These are phyloP conservation scores for Lupinus albus DNA, from an alignment of 306 rosid genomes.

Conservation along the genomic window DNA sequence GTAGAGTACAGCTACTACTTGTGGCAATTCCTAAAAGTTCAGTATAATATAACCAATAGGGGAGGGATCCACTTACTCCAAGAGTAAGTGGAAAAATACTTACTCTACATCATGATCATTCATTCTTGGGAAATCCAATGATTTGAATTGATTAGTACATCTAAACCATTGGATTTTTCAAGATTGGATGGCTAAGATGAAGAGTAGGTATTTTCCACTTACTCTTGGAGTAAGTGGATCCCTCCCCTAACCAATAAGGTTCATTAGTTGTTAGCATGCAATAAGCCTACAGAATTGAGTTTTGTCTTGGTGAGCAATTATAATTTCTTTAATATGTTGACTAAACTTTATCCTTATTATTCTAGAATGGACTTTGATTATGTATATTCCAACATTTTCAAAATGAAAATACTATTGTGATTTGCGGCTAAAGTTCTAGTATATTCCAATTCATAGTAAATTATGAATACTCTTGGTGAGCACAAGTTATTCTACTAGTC, in stretches of 20 bases:
- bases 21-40: neutral
- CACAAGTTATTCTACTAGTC: neutral
- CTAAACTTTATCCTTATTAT: neutral
- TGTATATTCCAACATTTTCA: neutral
- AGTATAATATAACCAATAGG: neutral
- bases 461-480: conserved; percentile 8
- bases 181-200: too few relatives aligned
- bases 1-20: neutral
- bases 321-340: conserved; percentile 6
- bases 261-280: neutral
- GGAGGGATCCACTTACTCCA: too few relatives aligned
- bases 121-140: too few relatives aligned
- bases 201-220: too few relatives aligned
- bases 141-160: too few relatives aligned
- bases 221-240: too few relatives aligned
- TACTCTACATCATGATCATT: too few relatives aligned
- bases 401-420: neutral
- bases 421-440: neutral
- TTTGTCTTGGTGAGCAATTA: neutral
- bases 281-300: neutral
- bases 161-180: too few relatives aligned
- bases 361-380: conserved; percentile 10
- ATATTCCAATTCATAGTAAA: neutral
- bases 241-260: neutral
- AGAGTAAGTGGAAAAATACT: too few relatives aligned